These are phyloP conservation scores for Ceratobasidium theobromae DNA, from an alignment of 1,284 basidiomycete species.

Conservation along the genomic window DNA sequence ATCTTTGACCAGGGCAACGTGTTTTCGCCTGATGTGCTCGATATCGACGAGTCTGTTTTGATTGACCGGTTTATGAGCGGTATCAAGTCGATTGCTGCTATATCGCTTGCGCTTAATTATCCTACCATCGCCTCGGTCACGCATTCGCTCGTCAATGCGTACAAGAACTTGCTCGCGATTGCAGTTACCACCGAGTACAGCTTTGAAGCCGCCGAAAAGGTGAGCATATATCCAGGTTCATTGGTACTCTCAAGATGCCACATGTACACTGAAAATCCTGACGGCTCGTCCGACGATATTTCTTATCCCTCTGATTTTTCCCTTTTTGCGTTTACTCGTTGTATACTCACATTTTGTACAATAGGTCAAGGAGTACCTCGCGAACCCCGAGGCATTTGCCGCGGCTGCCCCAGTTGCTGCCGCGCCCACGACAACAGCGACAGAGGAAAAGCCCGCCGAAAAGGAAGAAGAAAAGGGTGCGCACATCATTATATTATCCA, in stretches of 20 bases:
- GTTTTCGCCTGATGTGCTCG: slow-evolving; percentile 90
- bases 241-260: slow-evolving; percentile 45
- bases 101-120: slow-evolving; percentile 95
- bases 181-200: slow-evolving; percentile 92
- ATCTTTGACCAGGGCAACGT: slow-evolving; percentile 91
- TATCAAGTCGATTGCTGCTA: slow-evolving; percentile 93
- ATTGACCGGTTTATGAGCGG: slow-evolving; percentile 88
- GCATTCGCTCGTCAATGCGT: slow-evolving; percentile 96
- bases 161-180: slow-evolving; percentile 96
- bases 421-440: slow-evolving; percentile 54
- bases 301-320: slow-evolving; percentile 39
- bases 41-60: slow-evolving; percentile 89
- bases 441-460: slow-evolving; percentile 50
- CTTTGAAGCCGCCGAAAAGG: slow-evolving; percentile 93
- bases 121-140: slow-evolving; percentile 92
- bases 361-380: slow-evolving; percentile 93
- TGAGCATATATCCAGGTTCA: slow-evolving; percentile 46
- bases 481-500: not conserved
- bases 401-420: slow-evolving; percentile 70
- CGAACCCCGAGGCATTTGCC: slow-evolving; percentile 95
- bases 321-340: slow-evolving; percentile 30
- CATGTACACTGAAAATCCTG: slow-evolving; percentile 79
- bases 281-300: slow-evolving; percentile 52
- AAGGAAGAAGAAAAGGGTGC: slow-evolving; percentile 59
- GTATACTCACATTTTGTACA: not conserved